Conservation (phyloP, 148 eudicot genomes). For the Silene conica region DNA sequence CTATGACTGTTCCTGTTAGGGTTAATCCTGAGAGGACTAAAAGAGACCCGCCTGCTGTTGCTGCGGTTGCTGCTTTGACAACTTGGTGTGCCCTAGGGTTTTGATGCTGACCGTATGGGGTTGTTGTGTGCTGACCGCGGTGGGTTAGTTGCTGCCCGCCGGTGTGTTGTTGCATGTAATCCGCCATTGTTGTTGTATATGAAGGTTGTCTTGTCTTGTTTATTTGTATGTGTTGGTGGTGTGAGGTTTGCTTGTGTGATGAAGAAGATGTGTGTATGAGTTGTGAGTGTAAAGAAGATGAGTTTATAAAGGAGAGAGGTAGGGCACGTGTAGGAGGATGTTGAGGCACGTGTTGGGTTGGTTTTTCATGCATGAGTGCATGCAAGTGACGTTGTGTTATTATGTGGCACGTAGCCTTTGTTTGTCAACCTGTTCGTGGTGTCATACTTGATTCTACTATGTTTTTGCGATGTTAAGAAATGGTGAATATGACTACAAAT, state of each 20-base stretch:
- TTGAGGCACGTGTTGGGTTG: constrained; percentile 38
- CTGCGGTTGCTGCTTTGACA: constrained; percentile 45
- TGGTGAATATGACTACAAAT: neutral
- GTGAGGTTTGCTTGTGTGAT: too few species aligned
- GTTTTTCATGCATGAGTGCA: constrained; percentile 33
- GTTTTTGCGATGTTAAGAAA: neutral
- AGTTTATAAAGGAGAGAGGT: constrained; percentile 21
- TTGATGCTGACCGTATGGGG: constrained; percentile 11
- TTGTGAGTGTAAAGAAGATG: neutral
- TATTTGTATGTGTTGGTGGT: neutral
- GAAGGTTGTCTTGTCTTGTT: too few species aligned
- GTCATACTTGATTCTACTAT: neutral
- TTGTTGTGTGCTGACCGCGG: neutral
- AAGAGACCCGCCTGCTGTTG: constrained; percentile 49
- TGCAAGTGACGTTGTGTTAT: constrained; percentile 2
- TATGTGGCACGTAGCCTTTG: constrained; percentile 11
- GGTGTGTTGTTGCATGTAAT: constrained; percentile 14
- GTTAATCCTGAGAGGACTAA: constrained; percentile 40
- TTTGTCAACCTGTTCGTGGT: neutral
- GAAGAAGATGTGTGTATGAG: neutral
- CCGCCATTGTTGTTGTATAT: constrained; percentile 7
- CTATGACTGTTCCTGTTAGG: constrained; percentile 45
- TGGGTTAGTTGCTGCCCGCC: constrained; percentile 10
- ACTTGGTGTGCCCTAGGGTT: constrained; percentile 36
- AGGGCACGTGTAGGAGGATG: constrained; percentile 35